These are phyloP conservation scores for Lactarius pseudohatsudake DNA, from an alignment of 768 basidiomycete species.

Conservation along the genomic window DNA sequence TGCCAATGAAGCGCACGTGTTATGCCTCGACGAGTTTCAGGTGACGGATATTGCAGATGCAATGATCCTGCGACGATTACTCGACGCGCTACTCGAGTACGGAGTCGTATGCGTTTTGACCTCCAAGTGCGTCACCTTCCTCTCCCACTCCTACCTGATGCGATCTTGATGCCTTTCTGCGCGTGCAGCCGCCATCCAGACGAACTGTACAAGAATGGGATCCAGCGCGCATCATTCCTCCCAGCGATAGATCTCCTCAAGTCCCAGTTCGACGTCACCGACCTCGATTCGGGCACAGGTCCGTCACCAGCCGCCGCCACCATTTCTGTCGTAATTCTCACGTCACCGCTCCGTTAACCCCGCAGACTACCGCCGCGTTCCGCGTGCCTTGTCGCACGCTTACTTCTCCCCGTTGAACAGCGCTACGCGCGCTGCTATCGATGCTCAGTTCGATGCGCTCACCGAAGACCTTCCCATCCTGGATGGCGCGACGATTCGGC, in stretches of 20 bases:
- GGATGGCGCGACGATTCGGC: conserved; percentile 60
- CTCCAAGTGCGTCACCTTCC: conserved; percentile 73
- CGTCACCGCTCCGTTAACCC: not conserved
- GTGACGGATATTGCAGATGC: conserved; percentile 98
- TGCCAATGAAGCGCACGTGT: conserved; percentile 77
- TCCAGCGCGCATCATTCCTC: conserved; percentile 91
- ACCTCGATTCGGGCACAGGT: conserved; percentile 96
- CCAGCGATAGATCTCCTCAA: conserved; percentile 95
- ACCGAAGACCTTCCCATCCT: conserved; percentile 59
- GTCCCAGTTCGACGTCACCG: conserved; percentile 79
- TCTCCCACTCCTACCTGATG: not conserved
- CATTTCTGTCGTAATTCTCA: not conserved
- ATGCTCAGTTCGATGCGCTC: conserved; percentile 80
- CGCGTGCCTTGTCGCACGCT: conserved; percentile 88
- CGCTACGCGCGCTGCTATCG: conserved; percentile 65
- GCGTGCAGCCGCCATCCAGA: conserved; percentile 86
- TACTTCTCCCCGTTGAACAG: conserved; percentile 82
- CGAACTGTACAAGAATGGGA: conserved; percentile 97
- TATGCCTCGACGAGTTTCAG: conserved; percentile 99
- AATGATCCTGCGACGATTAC: conserved; percentile 90
- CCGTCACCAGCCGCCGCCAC: conserved; percentile 25
- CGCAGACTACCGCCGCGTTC: conserved; percentile 91
- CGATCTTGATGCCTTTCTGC: not conserved
- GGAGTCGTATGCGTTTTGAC: conserved; percentile 96
- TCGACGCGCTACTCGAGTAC: conserved; percentile 82